phyloP scores from a whole-genome alignment of 129 eudicot genomes.

The Kitagawia praeruptora region DNA sequence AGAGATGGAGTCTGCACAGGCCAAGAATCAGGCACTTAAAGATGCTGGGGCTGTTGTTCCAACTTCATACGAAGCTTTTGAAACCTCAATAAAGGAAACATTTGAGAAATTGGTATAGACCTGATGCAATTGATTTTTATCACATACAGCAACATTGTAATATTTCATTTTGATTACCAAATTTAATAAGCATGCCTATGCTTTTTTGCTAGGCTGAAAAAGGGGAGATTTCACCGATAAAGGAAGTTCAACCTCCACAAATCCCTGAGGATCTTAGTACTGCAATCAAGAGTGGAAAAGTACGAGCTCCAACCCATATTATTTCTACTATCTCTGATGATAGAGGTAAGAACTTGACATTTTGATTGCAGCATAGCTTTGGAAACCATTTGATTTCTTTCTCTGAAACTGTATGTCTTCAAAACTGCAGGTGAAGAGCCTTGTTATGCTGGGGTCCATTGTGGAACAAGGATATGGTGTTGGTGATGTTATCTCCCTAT shows the following conservation, averaged over 20 bases:
- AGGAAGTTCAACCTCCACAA: slow-evolving; percentile 87
- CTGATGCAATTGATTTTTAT: background rate
- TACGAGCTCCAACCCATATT: slow-evolving; percentile 94
- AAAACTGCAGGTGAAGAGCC: slow-evolving; percentile 84
- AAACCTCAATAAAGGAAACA: slow-evolving; percentile 75
- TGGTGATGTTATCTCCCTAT: slow-evolving; percentile 89
- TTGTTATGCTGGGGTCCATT: slow-evolving; percentile 94
- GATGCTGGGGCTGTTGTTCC: slow-evolving; percentile 96
- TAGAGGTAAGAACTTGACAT: slow-evolving; percentile 36
- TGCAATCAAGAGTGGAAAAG: slow-evolving; percentile 97
- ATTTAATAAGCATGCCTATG: slow-evolving; percentile 6
- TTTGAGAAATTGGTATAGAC: slow-evolving; percentile 60
- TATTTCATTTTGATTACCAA: background rate
- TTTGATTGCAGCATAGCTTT: background rate
- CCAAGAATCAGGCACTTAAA: slow-evolving; percentile 84
- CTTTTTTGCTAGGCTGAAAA: slow-evolving; percentile 42
- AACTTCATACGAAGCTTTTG: slow-evolving; percentile 88
- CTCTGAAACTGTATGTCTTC: background rate
- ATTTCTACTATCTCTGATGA: slow-evolving; percentile 91
- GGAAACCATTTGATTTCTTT: background rate
- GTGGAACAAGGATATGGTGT: slow-evolving; percentile 90
- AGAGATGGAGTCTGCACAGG: slow-evolving; percentile 97
- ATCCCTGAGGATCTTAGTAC: slow-evolving; percentile 92
- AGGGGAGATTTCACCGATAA: slow-evolving; percentile 63
- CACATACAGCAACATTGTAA: background rate